Percentiles rank a stretch among this genome's conserved stretches.
Evolutionary conservation across 768 basidiomycete genomes (phyloP).

Genomic region (Podaxis carcinomalis): DNA sequence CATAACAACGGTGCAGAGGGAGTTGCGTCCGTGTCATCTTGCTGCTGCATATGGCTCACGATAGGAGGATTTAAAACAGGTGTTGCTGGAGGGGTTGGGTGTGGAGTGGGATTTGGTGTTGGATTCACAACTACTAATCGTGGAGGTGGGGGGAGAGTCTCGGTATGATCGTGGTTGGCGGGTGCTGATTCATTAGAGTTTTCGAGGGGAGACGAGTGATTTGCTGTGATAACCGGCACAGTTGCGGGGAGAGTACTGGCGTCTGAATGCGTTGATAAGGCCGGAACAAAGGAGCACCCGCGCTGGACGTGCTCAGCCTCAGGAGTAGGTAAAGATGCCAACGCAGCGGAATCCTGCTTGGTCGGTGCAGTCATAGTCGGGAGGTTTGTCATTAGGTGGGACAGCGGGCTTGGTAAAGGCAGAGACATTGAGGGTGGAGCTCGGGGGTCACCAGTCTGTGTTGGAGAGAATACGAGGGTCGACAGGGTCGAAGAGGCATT

Average conservation of each 20-base stretch:
- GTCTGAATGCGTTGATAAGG: background rate
- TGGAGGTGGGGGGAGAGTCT: conserved; percentile 30
- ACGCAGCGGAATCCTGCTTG: background rate
- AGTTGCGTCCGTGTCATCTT: background rate
- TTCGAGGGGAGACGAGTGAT: conserved; percentile 1
- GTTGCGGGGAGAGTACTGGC: background rate
- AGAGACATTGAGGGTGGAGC: background rate
- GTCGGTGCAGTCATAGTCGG: background rate
- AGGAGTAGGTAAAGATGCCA: conserved; percentile 3
- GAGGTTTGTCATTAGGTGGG: background rate
- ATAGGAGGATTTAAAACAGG: conserved; percentile 33
- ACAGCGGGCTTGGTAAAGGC: conserved; percentile 1
- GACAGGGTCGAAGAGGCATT: conserved; percentile 1
- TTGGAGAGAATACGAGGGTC: background rate
- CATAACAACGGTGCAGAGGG: background rate
- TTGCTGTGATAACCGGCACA: conserved; percentile 2
- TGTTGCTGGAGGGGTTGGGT: conserved; percentile 76
- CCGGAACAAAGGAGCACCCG: background rate
- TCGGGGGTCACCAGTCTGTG: conserved; percentile 1
- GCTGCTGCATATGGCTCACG: background rate
- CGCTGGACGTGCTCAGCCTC: conserved; percentile 1
- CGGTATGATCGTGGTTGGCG: background rate
- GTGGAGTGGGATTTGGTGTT: conserved; percentile 72
- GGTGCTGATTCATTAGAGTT: background rate
- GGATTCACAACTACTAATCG: conserved; percentile 69